Percentiles rank a stretch among this genome's conserved stretches.
These are phyloP conservation scores for Plasmodium berghei DNA, from an alignment of 169 alveolate species.

Conservation along the genomic window DNA sequence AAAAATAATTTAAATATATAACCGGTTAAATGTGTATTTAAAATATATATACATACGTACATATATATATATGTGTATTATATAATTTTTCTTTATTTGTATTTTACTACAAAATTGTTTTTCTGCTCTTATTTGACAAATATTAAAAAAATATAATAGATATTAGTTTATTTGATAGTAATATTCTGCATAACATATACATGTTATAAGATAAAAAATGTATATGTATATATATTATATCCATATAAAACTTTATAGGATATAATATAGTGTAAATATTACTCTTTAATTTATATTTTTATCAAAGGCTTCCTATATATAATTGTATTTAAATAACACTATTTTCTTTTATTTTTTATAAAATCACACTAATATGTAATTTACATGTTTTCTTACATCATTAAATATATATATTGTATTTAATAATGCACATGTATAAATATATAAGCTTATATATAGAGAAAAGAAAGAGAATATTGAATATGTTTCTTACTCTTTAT, in stretches of 20 bases:
- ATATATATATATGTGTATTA: slow-evolving; percentile 12
- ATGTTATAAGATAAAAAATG: neutral
- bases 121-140: slow-evolving; percentile 17
- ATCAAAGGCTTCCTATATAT: neutral
- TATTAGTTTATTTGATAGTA: neutral
- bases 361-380: slow-evolving; percentile 16
- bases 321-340: neutral
- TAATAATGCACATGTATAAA: slow-evolving; percentile 10
- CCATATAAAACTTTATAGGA: neutral
- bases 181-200: neutral
- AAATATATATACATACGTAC: neutral
- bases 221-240: neutral
- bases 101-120: neutral
- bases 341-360: slow-evolving; percentile 4
- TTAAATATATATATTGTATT: neutral
- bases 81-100: slow-evolving; percentile 5
- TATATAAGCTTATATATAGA: slow-evolving; percentile 12
- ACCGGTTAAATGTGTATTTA: slow-evolving; percentile 4
- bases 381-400: slow-evolving; percentile 19
- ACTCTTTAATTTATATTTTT: slow-evolving; percentile 16
- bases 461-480: slow-evolving; percentile 12
- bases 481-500: slow-evolving; percentile 22
- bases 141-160: slow-evolving; percentile 11
- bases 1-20: slow-evolving; percentile 25
- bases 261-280: slow-evolving; percentile 5